Evolutionary conservation across 805 yeast species (phyloP).

Genomic region (Ogataea saltuana): DNA sequence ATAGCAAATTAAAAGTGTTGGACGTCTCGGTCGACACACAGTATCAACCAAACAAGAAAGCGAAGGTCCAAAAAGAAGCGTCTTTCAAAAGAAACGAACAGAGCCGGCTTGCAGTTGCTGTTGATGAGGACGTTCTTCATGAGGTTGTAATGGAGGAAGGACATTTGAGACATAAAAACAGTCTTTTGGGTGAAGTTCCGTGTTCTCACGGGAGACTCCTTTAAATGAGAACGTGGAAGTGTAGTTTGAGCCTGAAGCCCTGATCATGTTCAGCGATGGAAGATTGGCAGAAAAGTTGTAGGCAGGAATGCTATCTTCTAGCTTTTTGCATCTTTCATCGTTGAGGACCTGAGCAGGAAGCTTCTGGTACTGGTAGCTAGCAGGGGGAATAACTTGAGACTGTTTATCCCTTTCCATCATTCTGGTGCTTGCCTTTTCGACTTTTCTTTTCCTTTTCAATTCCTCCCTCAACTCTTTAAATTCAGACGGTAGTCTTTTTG

Average conservation of each 20-base stretch:
- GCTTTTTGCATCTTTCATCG: neutral
- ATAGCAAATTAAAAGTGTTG: neutral
- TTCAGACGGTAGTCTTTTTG: conserved; percentile 54
- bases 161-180: conserved; percentile 13
- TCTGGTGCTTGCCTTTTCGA: conserved; percentile 23
- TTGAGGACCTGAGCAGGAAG: conserved; percentile 5
- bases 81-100: conserved; percentile 7
- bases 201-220: neutral
- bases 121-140: conserved; percentile 11
- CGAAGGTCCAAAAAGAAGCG: conserved; percentile 3
- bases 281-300: neutral
- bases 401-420: conserved; percentile 17
- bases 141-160: conserved; percentile 19
- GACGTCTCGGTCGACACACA: neutral
- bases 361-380: conserved; percentile 7
- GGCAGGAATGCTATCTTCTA: conserved; percentile 5
- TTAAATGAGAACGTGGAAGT: conserved; percentile 2
- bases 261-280: conserved; percentile 3
- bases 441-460: conserved; percentile 35
- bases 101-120: conserved; percentile 10
- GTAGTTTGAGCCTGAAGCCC: neutral
- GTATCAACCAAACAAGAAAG: conserved; percentile 2
- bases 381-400: conserved; percentile 1
- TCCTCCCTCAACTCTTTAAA: conserved; percentile 50
- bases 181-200: conserved; percentile 7